A percentile compares a stretch with the other conserved stretches of the same genome.
phyloP scores from a whole-genome alignment of 352 stramenopile species.

The Globisporangium megalacanthum region DNA sequence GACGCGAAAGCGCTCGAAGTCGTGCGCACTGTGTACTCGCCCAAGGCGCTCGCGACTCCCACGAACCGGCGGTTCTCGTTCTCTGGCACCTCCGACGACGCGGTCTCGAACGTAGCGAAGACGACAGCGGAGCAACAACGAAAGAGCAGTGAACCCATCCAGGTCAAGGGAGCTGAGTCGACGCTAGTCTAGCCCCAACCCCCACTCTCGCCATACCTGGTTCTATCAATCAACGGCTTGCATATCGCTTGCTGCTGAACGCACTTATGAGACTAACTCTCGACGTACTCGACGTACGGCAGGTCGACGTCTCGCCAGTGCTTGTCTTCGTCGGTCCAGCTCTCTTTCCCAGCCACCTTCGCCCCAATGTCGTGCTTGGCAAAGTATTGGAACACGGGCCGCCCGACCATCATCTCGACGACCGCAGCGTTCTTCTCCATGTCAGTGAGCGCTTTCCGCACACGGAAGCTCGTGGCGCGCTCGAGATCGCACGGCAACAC shows the following conservation, averaged over 20 bases:
- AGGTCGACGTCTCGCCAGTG: constrained; percentile 55
- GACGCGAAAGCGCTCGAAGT: constrained; percentile 21
- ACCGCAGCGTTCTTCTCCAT: constrained; percentile 20
- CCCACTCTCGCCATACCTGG: no score
- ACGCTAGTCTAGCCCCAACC: no score
- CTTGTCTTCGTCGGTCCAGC: constrained; percentile 64
- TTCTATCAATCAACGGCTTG: no score
- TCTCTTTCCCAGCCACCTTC: constrained; percentile 51
- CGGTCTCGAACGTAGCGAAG: no score
- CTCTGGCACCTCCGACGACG: no score
- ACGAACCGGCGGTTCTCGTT: constrained; percentile 6
- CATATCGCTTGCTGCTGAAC: no score
- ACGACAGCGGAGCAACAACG: no score
- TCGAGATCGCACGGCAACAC: constrained; percentile 65
- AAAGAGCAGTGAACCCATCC: no score
- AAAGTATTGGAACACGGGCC: constrained; percentile 59
- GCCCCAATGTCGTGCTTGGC: constrained; percentile 43
- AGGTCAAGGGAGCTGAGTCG: no score
- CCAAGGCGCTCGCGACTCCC: neutral
- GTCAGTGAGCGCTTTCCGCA: constrained; percentile 43
- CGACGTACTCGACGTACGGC: constrained; percentile 69
- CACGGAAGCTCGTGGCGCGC: constrained; percentile 55
- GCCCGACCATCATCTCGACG: constrained; percentile 71
- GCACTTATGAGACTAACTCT: no score
- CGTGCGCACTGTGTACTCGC: constrained; percentile 31